Base-by-base conservation (phyloP, 129 eudicot genomes). In the Flaveria trinervia region DNA sequence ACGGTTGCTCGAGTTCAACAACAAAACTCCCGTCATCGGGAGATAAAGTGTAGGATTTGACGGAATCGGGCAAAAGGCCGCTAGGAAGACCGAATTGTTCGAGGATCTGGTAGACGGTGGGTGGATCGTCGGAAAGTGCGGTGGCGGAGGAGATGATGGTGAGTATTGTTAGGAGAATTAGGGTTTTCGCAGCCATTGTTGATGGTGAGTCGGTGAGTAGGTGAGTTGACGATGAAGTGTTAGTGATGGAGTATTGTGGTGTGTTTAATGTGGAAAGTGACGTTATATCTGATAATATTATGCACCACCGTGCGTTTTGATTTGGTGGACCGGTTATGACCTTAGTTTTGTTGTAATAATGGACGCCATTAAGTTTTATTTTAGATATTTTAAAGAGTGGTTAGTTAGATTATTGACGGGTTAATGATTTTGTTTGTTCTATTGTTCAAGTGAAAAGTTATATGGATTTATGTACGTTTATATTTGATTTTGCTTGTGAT, bases 31-130 rank as follows among this genome's bases (percentile, higher is more conserved):
- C 98, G 75, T 86, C 92, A 26, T 86, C 85, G 28, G 87, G 68
- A 14, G 86, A 73, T 39, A 93, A 77, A 1, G 93, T 39, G 82
- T 93, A 93, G 59, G 87, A 81, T 39, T 64, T 81, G 67, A 93
- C 97, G 72, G 91, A 88, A 68, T 88, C 86, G 0, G 97, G 98
- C 2, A 93, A 54, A 22, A 93, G 96, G 68, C 98, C 98, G 45
- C 83, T 74, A 14, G 98, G 98, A 41, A 93, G 98, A 36, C 92
- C 96, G 84, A 28, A 90, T 39, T 80, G 77, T 23, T 82, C 68
- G 69, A 93, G 93, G 66, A 93, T 84, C 23, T 90, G 85, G 84
- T 87, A 90, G n/a, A 87, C 96, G 33, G 98, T 72, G 0, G 89
- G 86, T 16, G 75, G 74, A 20, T 65, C 74, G 41, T 12, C 64